Base-by-base conservation (phyloP, 768 basidiomycete species). In the Suillus cothurnatus region DNA sequence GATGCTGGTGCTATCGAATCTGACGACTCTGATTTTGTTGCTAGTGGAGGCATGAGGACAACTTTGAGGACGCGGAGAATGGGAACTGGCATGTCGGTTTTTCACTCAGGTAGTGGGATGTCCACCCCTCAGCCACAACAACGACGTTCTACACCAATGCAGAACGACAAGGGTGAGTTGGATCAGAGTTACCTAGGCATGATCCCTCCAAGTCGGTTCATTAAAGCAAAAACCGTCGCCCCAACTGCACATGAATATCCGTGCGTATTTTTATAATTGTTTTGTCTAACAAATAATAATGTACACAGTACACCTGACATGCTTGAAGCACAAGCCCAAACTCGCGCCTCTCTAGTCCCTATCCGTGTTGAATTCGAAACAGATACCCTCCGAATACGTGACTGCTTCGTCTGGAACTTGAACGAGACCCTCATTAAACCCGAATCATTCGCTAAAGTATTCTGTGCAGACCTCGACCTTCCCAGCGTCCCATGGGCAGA, bases 361-460 rank as follows among this genome's bases (percentile, higher is more conserved):
- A 94, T 99, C 64, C 93, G 94, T 55, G 92, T 99, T 61, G 96
- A 99, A 70, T 88, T 99, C 71, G 96, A 98, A 74, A 94, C 92
- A 14, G 93, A 94, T 14, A 91, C 91, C 0, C 93, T 93, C 72
- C 84, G 96, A 71, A 87, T 99, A 74, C 90, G 96, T 49, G 97
- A 99, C 73, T 91, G 91, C 72, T 99, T 99, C 76, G 86, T 94
- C 14, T 99, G 97, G 97, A 97, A 99, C 71, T 77, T 95, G 55
- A 88, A 94, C 73, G 97, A 99, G 78, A 80, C 82, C n/a, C 78
- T 93, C 67, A 89, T 97, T 70, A 90, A 88, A 31, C 95, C 97
- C 0, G 89, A 93, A 64, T 81, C 81, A 1, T 99, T 99, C 68
- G 95, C 97, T 5, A 83, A 79, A 61, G 89, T 88, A 34, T 96